Percentiles rank a stretch among this genome's conserved stretches.
phyloP scores from a whole-genome alignment of 2,329 filamentous ascomycete species.

The Rutstroemia sp. region DNA sequence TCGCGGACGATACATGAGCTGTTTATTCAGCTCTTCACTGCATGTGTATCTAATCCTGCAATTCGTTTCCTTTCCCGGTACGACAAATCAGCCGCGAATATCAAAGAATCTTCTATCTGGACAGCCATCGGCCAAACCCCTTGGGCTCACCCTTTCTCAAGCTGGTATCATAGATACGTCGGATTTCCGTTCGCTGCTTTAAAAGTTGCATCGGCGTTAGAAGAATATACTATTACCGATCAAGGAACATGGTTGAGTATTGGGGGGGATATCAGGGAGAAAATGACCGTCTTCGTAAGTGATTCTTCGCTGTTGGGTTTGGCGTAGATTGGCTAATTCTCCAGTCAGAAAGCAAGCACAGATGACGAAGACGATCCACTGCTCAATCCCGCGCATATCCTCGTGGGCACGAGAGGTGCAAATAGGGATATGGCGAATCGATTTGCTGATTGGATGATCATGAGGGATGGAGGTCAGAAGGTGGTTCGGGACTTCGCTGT shows the following conservation, averaged over 20 bases:
- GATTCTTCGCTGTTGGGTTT: background rate
- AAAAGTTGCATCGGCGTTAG: constrained; percentile 33
- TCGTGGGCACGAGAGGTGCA: constrained; percentile 32
- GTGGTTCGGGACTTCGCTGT: constrained; percentile 34
- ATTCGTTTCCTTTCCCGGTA: constrained; percentile 38
- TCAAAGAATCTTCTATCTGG: constrained; percentile 41
- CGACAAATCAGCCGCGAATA: constrained; percentile 43
- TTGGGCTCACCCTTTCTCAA: constrained; percentile 37
- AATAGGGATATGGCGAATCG: constrained; percentile 30
- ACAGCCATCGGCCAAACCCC: constrained; percentile 39
- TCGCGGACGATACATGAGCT: constrained; percentile 27
- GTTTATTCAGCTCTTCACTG: constrained; percentile 32
- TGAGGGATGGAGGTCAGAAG: constrained; percentile 30
- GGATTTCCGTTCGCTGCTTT: constrained; percentile 40
- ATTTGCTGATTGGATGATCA: constrained; percentile 36
- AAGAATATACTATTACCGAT: constrained; percentile 42
- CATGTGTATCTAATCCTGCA: constrained; percentile 26
- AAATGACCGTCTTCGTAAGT: constrained; percentile 31
- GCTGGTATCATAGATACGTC: constrained; percentile 41
- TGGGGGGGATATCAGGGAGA: constrained; percentile 27
- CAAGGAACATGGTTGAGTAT: constrained; percentile 38
- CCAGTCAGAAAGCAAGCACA: constrained; percentile 27
- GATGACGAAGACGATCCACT: constrained; percentile 33
- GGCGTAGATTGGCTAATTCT: constrained; percentile 6
- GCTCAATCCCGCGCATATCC: constrained; percentile 37